Evolutionary conservation across 2,329 filamentous ascomycete genomes (phyloP).

Genomic region (Cylindrodendrum hubeiense): DNA sequence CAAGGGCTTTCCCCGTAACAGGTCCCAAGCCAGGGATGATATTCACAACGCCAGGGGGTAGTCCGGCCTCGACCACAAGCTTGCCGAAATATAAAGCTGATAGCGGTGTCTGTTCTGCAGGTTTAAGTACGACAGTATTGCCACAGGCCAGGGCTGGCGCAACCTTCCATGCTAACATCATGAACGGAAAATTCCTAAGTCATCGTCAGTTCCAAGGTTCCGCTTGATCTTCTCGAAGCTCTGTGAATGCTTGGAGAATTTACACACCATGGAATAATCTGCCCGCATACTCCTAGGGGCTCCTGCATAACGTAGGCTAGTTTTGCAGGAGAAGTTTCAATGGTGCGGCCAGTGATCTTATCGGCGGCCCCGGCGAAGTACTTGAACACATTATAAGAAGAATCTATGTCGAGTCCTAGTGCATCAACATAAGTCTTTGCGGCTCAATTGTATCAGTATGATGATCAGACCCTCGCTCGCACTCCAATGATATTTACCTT

Average conservation of each 20-base stretch:
- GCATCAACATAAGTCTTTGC: not conserved
- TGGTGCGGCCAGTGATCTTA: slow-evolving; percentile 76
- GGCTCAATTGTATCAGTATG: not conserved
- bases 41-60: slow-evolving; percentile 81
- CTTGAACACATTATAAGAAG: slow-evolving; percentile 46
- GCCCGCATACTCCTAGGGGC: slow-evolving; percentile 74
- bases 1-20: slow-evolving; percentile 73
- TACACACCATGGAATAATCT: slow-evolving; percentile 69
- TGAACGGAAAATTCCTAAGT: slow-evolving; percentile 39
- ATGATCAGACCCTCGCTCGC: not conserved
- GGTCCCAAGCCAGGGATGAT: slow-evolving; percentile 75
- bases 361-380: slow-evolving; percentile 80
- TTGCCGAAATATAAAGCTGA: slow-evolving; percentile 71
- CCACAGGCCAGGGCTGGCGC: slow-evolving; percentile 73
- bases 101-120: slow-evolving; percentile 70
- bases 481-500: slow-evolving; percentile 23
- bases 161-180: slow-evolving; percentile 75
- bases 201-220: not conserved
- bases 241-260: not conserved
- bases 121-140: slow-evolving; percentile 70
- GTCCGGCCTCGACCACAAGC: slow-evolving; percentile 75
- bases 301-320: slow-evolving; percentile 76
- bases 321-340: slow-evolving; percentile 71
- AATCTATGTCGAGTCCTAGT: not conserved
- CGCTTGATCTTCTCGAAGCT: not conserved